Evolutionary conservation across 176 grass and related monocot genomes (phyloP), one percentile per base, ranked within the genome.

Genomic region (Tillandsia fasciculata): DNA sequence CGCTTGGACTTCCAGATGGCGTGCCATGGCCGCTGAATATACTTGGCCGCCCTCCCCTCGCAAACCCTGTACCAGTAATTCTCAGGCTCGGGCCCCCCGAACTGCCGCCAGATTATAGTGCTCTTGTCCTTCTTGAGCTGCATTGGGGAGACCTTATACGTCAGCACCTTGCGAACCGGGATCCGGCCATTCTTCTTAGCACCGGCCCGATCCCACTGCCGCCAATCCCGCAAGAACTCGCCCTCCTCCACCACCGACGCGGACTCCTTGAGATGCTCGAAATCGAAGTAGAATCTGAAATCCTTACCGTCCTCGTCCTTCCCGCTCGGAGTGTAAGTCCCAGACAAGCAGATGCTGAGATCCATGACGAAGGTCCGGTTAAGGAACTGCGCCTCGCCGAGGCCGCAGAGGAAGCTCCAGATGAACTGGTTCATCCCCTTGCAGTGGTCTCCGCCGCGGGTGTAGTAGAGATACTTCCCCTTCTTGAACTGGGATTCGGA

Each of bases 1-100:
- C 86, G 81, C 82, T 93, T 90, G 0, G 88, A 92, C 64, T 93
- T 99, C 94, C 94, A 93, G 33, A 99, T 93, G 49, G 87, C 74
- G 42, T 87, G 79, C 94, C 89, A 93, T 5, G 94, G 94, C 72
- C 94, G 72, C 59, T 99, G 89, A 29, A 93, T 82, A 74, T 83
- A 83, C 63, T 87, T 87, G 51, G 89, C 84, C 1, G 87, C 74
- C 23, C 86, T 63, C 11, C 94, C 94, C 79, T 99, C 94, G 10
- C 94, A 99, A 12, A 99, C 94, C 48, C 94, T 66, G 69, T 99
- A 99, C 94, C 94, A 99, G 76, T 99, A 99, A 65, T 93, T 99
- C 77, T 99, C 94, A 0, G 94, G 94, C 79, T 99, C 94, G 4
- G 83, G 77, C 15, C 87, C 89, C 50, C 82, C 76, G 50, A 99